Conservation (phyloP, 1,284 basidiomycete species). For the Farysia itapuensis region DNA sequence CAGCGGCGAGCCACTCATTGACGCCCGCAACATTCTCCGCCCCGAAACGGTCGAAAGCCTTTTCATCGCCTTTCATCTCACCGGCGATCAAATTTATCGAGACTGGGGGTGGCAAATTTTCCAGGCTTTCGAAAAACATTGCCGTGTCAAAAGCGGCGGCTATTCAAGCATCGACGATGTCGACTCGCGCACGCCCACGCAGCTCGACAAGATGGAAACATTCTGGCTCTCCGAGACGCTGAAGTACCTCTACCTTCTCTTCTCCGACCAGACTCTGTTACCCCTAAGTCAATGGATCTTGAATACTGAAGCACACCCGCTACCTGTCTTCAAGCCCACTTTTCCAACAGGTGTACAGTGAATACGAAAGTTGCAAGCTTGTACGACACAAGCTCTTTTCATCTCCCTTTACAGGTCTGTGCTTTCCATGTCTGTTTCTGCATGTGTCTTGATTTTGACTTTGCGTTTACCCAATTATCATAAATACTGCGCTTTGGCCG, state of each 20-base stretch:
- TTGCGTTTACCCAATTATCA: too few relatives aligned
- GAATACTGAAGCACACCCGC: conserved; percentile 68
- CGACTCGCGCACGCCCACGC: conserved; percentile 63
- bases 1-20: conserved; percentile 65
- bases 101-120: conserved; percentile 88
- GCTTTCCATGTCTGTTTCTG: too few relatives aligned
- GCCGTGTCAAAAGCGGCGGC: conserved; percentile 73
- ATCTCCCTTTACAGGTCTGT: too few relatives aligned
- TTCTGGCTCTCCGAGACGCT: conserved; percentile 76
- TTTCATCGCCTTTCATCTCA: conserved; percentile 80
- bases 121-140: conserved; percentile 82
- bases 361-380: neutral
- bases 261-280: conserved; percentile 71
- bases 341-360: conserved; percentile 37
- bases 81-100: conserved; percentile 79
- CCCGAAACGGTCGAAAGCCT: conserved; percentile 94
- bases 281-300: conserved; percentile 76
- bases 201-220: conserved; percentile 92
- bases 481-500: too few relatives aligned
- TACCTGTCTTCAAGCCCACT: conserved; percentile 50
- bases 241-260: conserved; percentile 90
- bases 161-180: conserved; percentile 85
- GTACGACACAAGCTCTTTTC: too few relatives aligned
- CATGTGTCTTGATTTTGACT: too few relatives aligned
- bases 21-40: conserved; percentile 82